Evolutionary conservation across 2,329 filamentous ascomycete species (phyloP), one percentile per base, ranked within the genome.

Genomic region (Epichloe glyceriae): DNA sequence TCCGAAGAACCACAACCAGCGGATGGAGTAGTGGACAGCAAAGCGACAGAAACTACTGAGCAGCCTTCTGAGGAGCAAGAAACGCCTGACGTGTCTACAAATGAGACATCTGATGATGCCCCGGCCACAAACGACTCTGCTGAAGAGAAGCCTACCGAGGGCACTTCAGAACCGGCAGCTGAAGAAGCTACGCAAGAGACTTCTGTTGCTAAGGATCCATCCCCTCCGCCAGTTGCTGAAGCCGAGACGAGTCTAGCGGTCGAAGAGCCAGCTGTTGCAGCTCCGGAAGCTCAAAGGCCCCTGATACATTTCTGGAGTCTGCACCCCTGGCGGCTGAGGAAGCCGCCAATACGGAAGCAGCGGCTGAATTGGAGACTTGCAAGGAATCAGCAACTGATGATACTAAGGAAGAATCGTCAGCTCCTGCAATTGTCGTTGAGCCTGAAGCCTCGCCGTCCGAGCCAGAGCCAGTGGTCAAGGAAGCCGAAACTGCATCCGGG

Each of bases 151-250:
- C 3, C 37, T 19, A 12, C 15, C 45, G 52, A 50, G 15, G 12
- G 30, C n/a, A 20, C 20, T 22, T 19, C 46, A 40, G 6, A 20
- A 44, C 34, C 20, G 20, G 40, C 12, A 20, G 35, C 20, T 5
- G 50, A 47, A 45, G 49, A 50, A 12, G 19, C 46, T 17, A 20
- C 15, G 7, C 40, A 52, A 48, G 26, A 43, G 14, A 14, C 46
- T 33, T 17, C 40, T 38, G 34, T 8, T 39, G 15, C n/a, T 8
- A 35, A 34, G 22, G 46, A 43, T 19, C n/a, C 26, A 40, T 26
- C 41, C 41, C 1, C 2, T 19, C n/a, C 37, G 33, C 5, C 43
- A 35, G n/a, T 34, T 10, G 17, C 30, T 19, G 33, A 35, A 34
- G 8, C 26, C 12, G 43, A 35, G 30, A 12, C 43, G n/a, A n/a